Percentiles rank a stretch among this genome's conserved stretches.
Conservation (phyloP, 495 filamentous ascomycete genomes). For the Aspergillus homomorphus region DNA sequence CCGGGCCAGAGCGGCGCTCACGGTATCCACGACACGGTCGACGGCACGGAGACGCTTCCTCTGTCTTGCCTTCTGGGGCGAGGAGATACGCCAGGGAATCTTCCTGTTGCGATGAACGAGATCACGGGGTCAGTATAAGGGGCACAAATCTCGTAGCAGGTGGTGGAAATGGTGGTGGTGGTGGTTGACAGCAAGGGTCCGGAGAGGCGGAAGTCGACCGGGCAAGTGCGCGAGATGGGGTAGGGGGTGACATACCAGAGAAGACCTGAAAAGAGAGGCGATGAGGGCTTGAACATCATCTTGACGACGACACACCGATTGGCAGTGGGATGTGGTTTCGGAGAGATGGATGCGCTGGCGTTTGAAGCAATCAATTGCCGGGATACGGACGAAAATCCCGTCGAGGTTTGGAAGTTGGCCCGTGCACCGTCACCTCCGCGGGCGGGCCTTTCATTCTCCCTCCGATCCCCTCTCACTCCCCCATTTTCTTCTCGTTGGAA, state of each 20-base stretch:
- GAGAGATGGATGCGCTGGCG: not conserved
- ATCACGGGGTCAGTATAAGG: too few relatives aligned
- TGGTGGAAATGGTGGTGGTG: not conserved
- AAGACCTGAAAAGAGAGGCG: constrained; percentile 72
- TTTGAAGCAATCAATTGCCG: too few relatives aligned
- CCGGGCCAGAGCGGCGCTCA: constrained; percentile 72
- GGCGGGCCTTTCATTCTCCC: constrained; percentile 7
- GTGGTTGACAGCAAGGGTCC: constrained; percentile 12
- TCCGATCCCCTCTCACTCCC: constrained; percentile 1
- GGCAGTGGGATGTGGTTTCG: not conserved
- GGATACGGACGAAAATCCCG: constrained; percentile 28
- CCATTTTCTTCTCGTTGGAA: not conserved
- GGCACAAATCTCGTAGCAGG: too few relatives aligned
- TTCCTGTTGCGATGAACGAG: constrained; percentile 61
- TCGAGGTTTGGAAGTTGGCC: constrained; percentile 17
- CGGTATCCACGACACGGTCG: constrained; percentile 72
- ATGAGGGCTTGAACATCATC: constrained; percentile 68
- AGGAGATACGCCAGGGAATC: constrained; percentile 93
- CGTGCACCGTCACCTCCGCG: constrained; percentile 24
- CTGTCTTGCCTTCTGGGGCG: constrained; percentile 85
- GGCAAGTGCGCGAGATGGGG: constrained; percentile 6
- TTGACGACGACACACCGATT: not conserved
- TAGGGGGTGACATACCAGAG: constrained; percentile 60
- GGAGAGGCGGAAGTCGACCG: not conserved
- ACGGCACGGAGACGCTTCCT: constrained; percentile 81